A percentile compares a stretch with the other conserved stretches of the same genome.
These are phyloP conservation scores for sorghum (Sorghum bicolor) DNA, from an alignment of 176 grass and related monocot species.

Conservation along the genomic window Sorghum_bicolor_NCBIv3 NC_012873.2:60653501-60654000, in stretches of 20 bases:
- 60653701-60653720: background rate
- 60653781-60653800: background rate
- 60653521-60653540: background rate
- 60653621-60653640: background rate
- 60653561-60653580: background rate
- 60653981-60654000: background rate
- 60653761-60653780: background rate
- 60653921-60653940: background rate
- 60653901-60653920: background rate
- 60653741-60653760: background rate
- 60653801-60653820: background rate
- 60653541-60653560: background rate
- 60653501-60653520: background rate
- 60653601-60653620: background rate
- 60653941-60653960: background rate
- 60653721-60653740: background rate
- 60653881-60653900: background rate
- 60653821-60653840: background rate
- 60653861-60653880: background rate
- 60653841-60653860: constrained; percentile 4
- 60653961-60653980: background rate
- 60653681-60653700: background rate
- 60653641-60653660: background rate
- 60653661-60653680: background rate
- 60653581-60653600: background rate